Percentiles rank a stretch among this genome's conserved stretches.
Conservation (phyloP, 2,329 filamentous ascomycete genomes). For the Albifimbria verrucaria region DNA sequence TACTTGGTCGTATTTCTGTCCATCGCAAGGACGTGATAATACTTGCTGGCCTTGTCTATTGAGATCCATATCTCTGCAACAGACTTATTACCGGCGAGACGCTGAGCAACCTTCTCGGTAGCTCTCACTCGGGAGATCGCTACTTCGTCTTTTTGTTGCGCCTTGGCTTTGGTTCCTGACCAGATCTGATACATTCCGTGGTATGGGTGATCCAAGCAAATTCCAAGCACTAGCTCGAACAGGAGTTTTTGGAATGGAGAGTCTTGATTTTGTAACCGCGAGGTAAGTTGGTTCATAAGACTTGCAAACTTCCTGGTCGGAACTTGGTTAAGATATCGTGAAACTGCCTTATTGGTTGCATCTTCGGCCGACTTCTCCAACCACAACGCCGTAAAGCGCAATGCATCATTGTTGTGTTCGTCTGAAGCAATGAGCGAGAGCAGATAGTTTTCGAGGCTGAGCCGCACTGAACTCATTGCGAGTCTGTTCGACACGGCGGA, state of each 20-base stretch:
- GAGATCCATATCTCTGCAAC: constrained; percentile 62
- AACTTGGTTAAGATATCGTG: constrained; percentile 66
- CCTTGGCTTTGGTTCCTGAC: constrained; percentile 69
- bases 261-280: constrained; percentile 72
- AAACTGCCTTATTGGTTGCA: constrained; percentile 74
- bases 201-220: constrained; percentile 90
- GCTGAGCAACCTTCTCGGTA: constrained; percentile 64
- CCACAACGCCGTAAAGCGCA: constrained; percentile 94
- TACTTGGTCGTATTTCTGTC: constrained; percentile 62
- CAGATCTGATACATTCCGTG: constrained; percentile 98
- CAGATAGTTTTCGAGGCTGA: constrained; percentile 91
- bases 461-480: constrained; percentile 79
- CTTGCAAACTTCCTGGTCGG: constrained; percentile 89
- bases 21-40: constrained; percentile 61
- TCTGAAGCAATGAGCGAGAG: constrained; percentile 82
- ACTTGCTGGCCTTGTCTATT: constrained; percentile 70
- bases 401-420: constrained; percentile 80
- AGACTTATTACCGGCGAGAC: constrained; percentile 51
- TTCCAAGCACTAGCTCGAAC: constrained; percentile 69
- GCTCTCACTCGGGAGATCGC: constrained; percentile 72
- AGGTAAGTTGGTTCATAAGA: constrained; percentile 94
- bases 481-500: constrained; percentile 71
- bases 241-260: constrained; percentile 76
- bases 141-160: constrained; percentile 68
- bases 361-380: constrained; percentile 78